Percentiles rank a stretch among this genome's conserved stretches.
phyloP scores from a whole-genome alignment of 805 yeast genomes.

The Barnettozyma pratensis region DNA sequence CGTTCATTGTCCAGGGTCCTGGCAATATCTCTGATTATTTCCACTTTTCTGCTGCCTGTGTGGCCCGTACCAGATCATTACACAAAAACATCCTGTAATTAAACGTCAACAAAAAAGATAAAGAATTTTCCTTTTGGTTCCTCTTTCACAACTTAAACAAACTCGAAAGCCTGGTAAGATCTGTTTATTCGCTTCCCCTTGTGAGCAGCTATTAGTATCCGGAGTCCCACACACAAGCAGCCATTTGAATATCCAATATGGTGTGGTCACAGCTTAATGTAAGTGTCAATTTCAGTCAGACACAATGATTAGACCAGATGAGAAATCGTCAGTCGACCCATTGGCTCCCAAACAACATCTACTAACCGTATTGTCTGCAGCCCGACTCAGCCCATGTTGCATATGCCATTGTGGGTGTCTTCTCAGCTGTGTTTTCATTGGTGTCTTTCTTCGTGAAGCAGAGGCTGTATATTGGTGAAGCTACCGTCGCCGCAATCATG shows the following conservation, averaged over 20 bases:
- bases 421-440: slow-evolving; percentile 73
- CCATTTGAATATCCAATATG: neutral
- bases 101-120: neutral
- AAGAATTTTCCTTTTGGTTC: neutral
- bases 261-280: slow-evolving; percentile 6
- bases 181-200: too few species aligned
- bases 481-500: slow-evolving; percentile 79
- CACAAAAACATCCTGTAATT: neutral
- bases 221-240: too few species aligned
- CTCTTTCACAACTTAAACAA: neutral
- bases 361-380: slow-evolving; percentile 9
- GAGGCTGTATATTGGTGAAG: slow-evolving; percentile 82
- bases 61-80: neutral
- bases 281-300: too few species aligned
- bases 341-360: neutral
- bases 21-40: too few species aligned
- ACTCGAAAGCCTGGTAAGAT: too few species aligned
- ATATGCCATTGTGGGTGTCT: slow-evolving; percentile 82
- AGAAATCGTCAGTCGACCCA: too few species aligned
- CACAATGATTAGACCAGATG: too few species aligned
- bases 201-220: too few species aligned
- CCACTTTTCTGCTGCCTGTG: neutral
- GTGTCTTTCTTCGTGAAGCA: slow-evolving; percentile 81
- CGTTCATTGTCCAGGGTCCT: too few species aligned
- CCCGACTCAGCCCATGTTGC: slow-evolving; percentile 73